Evolutionary conservation across 176 grass and related monocot species (phyloP).

Genomic region (Lolium perenne): DNA sequence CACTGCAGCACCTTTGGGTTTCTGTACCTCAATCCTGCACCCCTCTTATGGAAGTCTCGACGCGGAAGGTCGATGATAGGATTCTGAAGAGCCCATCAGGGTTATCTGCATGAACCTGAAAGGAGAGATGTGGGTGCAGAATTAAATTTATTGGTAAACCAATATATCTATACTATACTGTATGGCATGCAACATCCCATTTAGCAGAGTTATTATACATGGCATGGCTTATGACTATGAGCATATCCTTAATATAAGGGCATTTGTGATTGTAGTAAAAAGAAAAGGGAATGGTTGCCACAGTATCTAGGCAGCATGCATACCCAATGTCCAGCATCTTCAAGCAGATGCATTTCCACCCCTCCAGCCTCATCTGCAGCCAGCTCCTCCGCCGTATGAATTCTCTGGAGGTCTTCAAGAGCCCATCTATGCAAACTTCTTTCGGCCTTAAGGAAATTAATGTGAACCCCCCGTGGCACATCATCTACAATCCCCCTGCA

Average conservation of each 20-base stretch:
- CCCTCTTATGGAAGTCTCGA: constrained; percentile 72
- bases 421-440: constrained; percentile 99
- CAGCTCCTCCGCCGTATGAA: constrained; percentile 80
- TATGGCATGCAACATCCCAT: neutral
- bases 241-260: neutral
- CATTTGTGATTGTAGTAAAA: neutral
- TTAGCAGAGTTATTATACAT: neutral
- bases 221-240: too few species aligned
- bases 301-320: neutral
- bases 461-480: constrained; percentile 84
- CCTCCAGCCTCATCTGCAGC: constrained; percentile 84
- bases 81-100: constrained; percentile 92
- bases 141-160: neutral
- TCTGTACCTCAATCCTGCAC: constrained; percentile 50
- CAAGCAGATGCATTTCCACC: constrained; percentile 93
- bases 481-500: constrained; percentile 89
- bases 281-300: neutral
- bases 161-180: neutral
- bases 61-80: constrained; percentile 82
- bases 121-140: neutral
- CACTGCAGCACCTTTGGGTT: neutral
- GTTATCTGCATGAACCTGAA: constrained; percentile 96
- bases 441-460: constrained; percentile 96
- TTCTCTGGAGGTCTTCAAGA: constrained; percentile 90
- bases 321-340: constrained; percentile 99